Percentiles rank a stretch among this genome's conserved stretches.
Conservation (phyloP, 129 eudicot genomes). For the Tanacetum coccineum region DNA sequence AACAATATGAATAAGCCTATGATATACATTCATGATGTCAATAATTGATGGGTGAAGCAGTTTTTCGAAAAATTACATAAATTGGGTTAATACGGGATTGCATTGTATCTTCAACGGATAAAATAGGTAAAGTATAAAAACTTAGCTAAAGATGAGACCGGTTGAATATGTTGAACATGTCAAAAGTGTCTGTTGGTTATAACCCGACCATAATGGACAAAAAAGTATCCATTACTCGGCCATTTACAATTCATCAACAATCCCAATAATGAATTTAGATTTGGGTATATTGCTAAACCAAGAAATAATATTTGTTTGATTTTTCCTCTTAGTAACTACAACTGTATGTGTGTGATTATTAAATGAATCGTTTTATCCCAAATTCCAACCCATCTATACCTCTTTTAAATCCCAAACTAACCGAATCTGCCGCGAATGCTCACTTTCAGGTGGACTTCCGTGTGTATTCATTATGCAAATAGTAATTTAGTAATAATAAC, state of each 20-base stretch:
- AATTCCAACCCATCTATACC: background rate
- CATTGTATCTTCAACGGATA: background rate
- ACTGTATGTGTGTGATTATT: background rate
- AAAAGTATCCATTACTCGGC: background rate
- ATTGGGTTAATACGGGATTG: background rate
- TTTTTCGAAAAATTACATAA: background rate
- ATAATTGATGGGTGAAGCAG: no score
- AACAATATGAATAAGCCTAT: conserved; percentile 1
- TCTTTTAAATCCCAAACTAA: background rate
- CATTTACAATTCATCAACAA: no score
- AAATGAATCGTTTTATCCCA: background rate
- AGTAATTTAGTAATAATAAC: no score
- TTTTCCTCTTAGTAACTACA: background rate
- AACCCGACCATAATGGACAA: background rate
- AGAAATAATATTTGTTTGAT: background rate
- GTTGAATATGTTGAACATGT: background rate
- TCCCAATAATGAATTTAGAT: no score
- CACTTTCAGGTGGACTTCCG: no score
- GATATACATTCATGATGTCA: no score
- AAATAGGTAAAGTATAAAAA: background rate
- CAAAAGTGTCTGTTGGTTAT: background rate
- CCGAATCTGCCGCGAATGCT: no score
- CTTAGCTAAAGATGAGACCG: background rate
- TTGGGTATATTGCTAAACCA: no score
- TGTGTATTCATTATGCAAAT: no score